These are phyloP conservation scores for Pythium graminicola DNA, from an alignment of 352 stramenopile genomes.

Conservation along the genomic window DNA sequence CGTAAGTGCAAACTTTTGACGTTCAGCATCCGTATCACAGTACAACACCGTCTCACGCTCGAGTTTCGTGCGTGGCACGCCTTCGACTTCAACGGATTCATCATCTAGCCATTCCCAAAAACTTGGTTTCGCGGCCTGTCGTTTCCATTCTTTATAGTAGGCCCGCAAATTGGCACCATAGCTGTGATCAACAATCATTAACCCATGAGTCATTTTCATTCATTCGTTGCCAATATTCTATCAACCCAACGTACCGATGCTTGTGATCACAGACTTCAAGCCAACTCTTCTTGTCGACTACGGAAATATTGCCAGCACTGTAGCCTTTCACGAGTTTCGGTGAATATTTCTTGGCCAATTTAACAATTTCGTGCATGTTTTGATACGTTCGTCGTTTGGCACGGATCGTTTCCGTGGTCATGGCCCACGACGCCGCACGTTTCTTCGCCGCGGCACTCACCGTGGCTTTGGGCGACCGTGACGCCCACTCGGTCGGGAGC, in stretches of 20 bases:
- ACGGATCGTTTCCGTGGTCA: constrained; percentile 70
- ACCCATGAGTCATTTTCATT: constrained; percentile 4
- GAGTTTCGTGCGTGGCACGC: constrained; percentile 88
- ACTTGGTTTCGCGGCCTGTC: constrained; percentile 61
- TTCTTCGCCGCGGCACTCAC: constrained; percentile 22
- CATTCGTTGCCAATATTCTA: no score
- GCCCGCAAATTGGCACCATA: constrained; percentile 96
- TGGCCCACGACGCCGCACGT: constrained; percentile 26
- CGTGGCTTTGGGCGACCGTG: constrained; percentile 5
- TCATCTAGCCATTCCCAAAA: constrained; percentile 89
- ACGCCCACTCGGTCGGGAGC: constrained; percentile 4
- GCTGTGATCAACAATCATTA: constrained; percentile 36
- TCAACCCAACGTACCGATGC: constrained; percentile 55
- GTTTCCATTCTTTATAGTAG: constrained; percentile 97
- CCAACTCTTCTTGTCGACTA: constrained; percentile 89
- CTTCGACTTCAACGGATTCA: constrained; percentile 76
- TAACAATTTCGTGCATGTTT: constrained; percentile 87
- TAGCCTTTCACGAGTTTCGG: constrained; percentile 85
- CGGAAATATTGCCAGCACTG: constrained; percentile 85
- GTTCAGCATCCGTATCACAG: constrained; percentile 86
- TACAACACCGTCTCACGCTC: constrained; percentile 95
- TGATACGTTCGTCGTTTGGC: constrained; percentile 73
- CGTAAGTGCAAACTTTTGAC: constrained; percentile 85
- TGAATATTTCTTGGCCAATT: constrained; percentile 85
- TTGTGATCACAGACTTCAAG: constrained; percentile 86